phyloP scores from a whole-genome alignment of 2,329 filamentous ascomycete genomes.

The Penicillium freii region DNA sequence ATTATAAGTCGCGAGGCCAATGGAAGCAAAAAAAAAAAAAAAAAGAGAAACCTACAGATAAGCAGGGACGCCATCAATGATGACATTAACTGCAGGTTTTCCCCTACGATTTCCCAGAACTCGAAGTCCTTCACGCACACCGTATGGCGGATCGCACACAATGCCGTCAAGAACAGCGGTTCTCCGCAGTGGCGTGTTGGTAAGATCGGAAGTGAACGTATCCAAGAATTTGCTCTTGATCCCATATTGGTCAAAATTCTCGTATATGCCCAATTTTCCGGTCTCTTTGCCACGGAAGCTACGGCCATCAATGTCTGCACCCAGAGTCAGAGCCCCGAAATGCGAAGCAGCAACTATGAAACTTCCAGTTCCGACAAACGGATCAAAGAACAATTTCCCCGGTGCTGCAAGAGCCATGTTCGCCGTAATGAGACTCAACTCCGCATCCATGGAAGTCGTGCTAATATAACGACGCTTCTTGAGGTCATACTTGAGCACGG shows the following conservation, averaged over 20 bases:
- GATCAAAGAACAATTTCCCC: conserved; percentile 87
- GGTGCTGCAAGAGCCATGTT: conserved; percentile 82
- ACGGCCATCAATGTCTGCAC: conserved; percentile 90
- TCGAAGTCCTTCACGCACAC: conserved; percentile 84
- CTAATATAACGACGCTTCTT: conserved; percentile 94
- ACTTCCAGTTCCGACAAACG: conserved; percentile 91
- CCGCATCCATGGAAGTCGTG: conserved; percentile 96
- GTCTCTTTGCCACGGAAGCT: conserved; percentile 67
- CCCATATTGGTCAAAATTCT: conserved; percentile 84
- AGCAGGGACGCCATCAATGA: conserved; percentile 67
- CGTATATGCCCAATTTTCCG: conserved; percentile 46
- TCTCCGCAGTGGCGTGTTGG: conserved; percentile 72
- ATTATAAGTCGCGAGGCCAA: not conserved
- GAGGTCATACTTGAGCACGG: conserved; percentile 73
- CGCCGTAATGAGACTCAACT: conserved; percentile 84
- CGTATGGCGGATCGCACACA: conserved; percentile 93
- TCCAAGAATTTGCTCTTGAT: conserved; percentile 67
- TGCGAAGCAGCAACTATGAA: conserved; percentile 88
- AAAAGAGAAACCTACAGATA: conserved; percentile 63
- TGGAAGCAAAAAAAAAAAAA: conserved; percentile 19
- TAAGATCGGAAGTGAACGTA: conserved; percentile 81
- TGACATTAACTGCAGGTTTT: conserved; percentile 52
- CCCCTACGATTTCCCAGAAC: conserved; percentile 76
- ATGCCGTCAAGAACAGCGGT: conserved; percentile 77
- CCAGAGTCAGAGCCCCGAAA: conserved; percentile 79